Conservation (phyloP, 768 basidiomycete species). For the Tulasnella sp. region DNA sequence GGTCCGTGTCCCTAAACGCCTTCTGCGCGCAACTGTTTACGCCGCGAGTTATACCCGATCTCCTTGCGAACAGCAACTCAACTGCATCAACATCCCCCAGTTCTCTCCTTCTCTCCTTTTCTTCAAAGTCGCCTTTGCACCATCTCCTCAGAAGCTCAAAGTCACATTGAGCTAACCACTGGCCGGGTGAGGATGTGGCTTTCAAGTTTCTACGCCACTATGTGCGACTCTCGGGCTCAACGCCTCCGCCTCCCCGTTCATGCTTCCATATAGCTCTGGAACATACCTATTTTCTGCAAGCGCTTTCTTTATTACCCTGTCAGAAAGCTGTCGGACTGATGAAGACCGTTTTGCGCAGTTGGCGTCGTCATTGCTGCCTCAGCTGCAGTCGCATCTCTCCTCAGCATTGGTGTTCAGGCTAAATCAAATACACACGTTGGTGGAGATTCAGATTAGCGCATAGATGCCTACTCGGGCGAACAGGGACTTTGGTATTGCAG, state of each 20-base stretch:
- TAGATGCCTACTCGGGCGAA: not conserved
- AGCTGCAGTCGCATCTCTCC: slow-evolving; percentile 58
- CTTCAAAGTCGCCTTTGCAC: slow-evolving; percentile 91
- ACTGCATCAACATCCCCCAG: slow-evolving; percentile 78
- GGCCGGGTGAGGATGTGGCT: not conserved
- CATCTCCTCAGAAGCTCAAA: slow-evolving; percentile 52
- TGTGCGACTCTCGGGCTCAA: not conserved
- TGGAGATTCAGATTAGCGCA: too few relatives aligned
- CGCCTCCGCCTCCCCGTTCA: too few relatives aligned
- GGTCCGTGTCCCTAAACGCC: too few relatives aligned
- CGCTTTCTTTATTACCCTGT: too few relatives aligned
- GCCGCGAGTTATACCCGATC: not conserved
- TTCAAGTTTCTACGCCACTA: not conserved
- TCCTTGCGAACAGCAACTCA: slow-evolving; percentile 55
- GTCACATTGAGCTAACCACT: not conserved
- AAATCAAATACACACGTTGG: slow-evolving; percentile 70
- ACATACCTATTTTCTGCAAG: slow-evolving; percentile 70
- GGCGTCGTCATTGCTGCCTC: slow-evolving; percentile 68
- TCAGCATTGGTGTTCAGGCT: slow-evolving; percentile 63
- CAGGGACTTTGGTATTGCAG: slow-evolving; percentile 75
- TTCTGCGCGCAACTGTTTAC: slow-evolving; percentile 37
- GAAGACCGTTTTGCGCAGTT: slow-evolving; percentile 38
- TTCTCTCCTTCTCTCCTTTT: slow-evolving; percentile 87
- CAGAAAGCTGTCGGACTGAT: not conserved
- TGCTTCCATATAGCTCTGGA: slow-evolving; percentile 61